phyloP scores from a whole-genome alignment of 768 basidiomycete species.

The Tephrocybe sp. region DNA sequence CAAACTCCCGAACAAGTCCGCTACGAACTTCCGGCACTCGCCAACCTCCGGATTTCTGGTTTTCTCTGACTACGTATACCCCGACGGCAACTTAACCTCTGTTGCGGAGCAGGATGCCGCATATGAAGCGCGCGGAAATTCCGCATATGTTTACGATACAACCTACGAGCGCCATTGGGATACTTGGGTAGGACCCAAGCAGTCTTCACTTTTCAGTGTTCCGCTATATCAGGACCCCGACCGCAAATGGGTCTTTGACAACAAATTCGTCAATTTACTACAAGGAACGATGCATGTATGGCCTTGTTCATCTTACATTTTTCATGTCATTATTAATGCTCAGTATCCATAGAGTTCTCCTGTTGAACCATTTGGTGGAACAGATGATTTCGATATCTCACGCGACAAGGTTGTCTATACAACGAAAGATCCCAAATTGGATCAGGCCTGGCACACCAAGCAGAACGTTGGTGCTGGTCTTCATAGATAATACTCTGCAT shows the following conservation, averaged over 20 bases:
- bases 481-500: neutral
- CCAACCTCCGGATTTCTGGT: conserved; percentile 58
- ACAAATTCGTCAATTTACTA: conserved; percentile 56
- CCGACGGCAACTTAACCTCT: conserved; percentile 68
- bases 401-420: conserved; percentile 73
- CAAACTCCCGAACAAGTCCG: conserved; percentile 64
- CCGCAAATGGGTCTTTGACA: conserved; percentile 52
- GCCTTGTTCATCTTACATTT: conserved; percentile 8
- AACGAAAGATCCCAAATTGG: conserved; percentile 77
- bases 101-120: conserved; percentile 68
- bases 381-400: conserved; percentile 78
- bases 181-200: conserved; percentile 71
- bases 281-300: conserved; percentile 70
- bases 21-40: conserved; percentile 69
- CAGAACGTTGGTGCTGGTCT: conserved; percentile 55
- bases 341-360: conserved; percentile 56
- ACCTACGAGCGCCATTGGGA: conserved; percentile 80
- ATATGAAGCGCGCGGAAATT: conserved; percentile 70
- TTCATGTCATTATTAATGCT: conserved; percentile 1
- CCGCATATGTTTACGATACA: conserved; percentile 68
- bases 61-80: conserved; percentile 83
- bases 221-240: conserved; percentile 45
- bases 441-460: conserved; percentile 83
- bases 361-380: conserved; percentile 85
- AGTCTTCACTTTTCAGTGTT: conserved; percentile 69